phyloP scores from a whole-genome alignment of 2,329 filamentous ascomycete genomes.

The Pseudopithomyces maydicus region DNA sequence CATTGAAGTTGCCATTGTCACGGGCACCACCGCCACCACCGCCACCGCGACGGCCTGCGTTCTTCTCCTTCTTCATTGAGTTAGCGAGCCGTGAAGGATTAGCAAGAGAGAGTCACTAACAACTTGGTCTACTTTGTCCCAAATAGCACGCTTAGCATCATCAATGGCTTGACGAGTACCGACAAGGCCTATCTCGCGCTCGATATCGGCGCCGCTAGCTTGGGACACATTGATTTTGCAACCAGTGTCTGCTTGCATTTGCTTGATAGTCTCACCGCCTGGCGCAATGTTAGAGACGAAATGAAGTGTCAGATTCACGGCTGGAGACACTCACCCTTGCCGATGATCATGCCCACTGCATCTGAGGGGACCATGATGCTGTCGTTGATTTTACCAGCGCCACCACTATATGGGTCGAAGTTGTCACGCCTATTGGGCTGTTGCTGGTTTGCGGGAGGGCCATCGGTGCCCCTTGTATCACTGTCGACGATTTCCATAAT shows the following conservation, averaged over 20 bases:
- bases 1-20: conserved; percentile 43
- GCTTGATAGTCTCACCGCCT: conserved; percentile 89
- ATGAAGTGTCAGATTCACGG: background rate
- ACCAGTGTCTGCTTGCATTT: conserved; percentile 85
- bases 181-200: conserved; percentile 85
- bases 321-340: conserved; percentile 64
- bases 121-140: conserved; percentile 90
- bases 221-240: conserved; percentile 96
- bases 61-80: conserved; percentile 52
- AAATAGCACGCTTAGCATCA: conserved; percentile 81
- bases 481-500: conserved; percentile 96
- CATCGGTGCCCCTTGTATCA: conserved; percentile 66
- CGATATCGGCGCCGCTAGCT: conserved; percentile 76
- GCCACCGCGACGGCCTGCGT: conserved; percentile 45
- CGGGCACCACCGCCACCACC: conserved; percentile 45
- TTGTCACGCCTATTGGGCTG: conserved; percentile 41
- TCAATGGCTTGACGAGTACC: conserved; percentile 78
- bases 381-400: conserved; percentile 71
- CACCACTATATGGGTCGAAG: conserved; percentile 50
- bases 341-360: conserved; percentile 94
- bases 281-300: conserved; percentile 19
- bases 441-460: conserved; percentile 30
- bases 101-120: conserved; percentile 57
- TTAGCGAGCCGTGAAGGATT: conserved; percentile 17
- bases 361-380: conserved; percentile 86